Base-by-base conservation (phyloP, 257 asterid genomes). In the Nicotiana undulata region DNA sequence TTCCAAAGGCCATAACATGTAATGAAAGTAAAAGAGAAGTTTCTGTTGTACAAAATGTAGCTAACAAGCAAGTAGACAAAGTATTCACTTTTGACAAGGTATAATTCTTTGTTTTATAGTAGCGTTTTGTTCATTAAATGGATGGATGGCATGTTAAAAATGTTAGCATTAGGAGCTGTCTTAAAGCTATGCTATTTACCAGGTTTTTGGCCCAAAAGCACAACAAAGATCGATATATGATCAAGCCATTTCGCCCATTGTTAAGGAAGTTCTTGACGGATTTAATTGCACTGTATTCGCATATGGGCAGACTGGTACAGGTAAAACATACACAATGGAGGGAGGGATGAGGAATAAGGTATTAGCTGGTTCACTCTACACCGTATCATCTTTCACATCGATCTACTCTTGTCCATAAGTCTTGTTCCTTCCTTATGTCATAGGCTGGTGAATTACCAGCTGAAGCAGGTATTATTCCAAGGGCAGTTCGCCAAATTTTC, bases 161-260 rank as follows among this genome's bases (percentile, higher is more conserved):
- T 40, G 58, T 78, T 24, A 4, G 70, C 46, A 37, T 34, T 56
- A 40, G 32, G 32, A 56, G 9, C 28, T 22, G 24, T 20, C 70
- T 34, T 72, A 34, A 84, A 52, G 64, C 9, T 79, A 53, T 51
- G 44, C 37, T 78, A 26, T 26, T 49, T 16, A 74, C 31, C 77
- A 92, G 94, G 94, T 93, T 83, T 93, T 92, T 75, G 97, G 98
- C 79, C 98, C 97, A 34, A 92, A 92, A 87, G 91, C 95, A 79
- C 97, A 92, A 81, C 98, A 93, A 75, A 82, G 97, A 80, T 85
- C 97, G 63, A 90, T 93, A 70, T 93, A 92, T 70, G 98, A 92
- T 86, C 97, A 93, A 86, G 88, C 97, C 28, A 90, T 93, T 87
- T 87, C 91, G 17, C 96, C 98, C 28, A 89, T 93, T 76, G 98